These are phyloP conservation scores for Podaxis carcinomalis DNA, from an alignment of 768 basidiomycete species.

Conservation along the genomic window DNA sequence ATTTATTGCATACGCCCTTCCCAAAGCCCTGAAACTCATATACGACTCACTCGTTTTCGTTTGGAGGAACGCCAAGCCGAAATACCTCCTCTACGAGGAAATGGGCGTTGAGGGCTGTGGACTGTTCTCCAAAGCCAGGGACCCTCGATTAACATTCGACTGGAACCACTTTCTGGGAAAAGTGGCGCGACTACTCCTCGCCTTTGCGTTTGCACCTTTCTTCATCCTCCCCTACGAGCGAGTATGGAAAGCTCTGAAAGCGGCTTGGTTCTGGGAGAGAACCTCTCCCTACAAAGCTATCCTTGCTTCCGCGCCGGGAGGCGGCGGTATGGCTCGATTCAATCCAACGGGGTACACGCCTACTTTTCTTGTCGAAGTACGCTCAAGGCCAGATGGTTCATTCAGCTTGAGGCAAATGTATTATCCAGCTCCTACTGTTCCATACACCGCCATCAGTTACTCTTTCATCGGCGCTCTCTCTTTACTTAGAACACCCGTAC, in stretches of 20 bases:
- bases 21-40: not conserved
- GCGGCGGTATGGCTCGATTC: not conserved
- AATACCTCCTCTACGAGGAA: not conserved
- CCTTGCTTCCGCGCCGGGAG: not conserved
- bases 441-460: conserved; percentile 1
- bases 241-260: not conserved
- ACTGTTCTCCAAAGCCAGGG: not conserved
- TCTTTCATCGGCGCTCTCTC: not conserved
- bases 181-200: not conserved
- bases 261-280: not conserved
- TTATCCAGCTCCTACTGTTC: not conserved
- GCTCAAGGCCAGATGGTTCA: not conserved
- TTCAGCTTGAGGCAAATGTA: not conserved
- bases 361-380: not conserved
- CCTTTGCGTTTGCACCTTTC: not conserved
- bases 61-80: not conserved
- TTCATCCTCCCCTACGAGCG: not conserved
- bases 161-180: not conserved
- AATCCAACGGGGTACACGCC: not conserved
- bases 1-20: not conserved
- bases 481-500: not conserved
- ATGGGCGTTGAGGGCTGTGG: not conserved
- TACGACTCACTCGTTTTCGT: not conserved
- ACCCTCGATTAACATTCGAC: not conserved
- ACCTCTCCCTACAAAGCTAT: not conserved